Evolutionary conservation across 1,139 yeast genomes (phyloP), one percentile per base, ranked within the genome.

Genomic region (Lodderomyces jiufengensis): DNA sequence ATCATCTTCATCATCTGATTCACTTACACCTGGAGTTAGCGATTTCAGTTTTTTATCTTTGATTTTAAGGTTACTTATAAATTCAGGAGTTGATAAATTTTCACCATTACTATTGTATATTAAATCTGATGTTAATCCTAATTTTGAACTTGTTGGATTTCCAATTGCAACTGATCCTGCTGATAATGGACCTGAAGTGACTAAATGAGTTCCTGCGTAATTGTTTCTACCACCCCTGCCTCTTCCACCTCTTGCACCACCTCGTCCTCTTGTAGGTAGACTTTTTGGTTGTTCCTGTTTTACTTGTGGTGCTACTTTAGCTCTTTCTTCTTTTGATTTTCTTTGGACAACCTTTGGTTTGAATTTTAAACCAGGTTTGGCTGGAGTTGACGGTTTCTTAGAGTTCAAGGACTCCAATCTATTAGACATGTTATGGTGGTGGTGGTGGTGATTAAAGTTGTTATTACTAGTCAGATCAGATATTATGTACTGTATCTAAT

Each of bases 331-430:
- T 48, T 85, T 82, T 14, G 87, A 65, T 54, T 86, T 78, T 58
- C 97, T 69, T 2, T 85, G 86, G 28, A 87, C 95, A 2, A 70
- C 81, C 55, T 87, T 87, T 1, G 96, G 96, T 52, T 80, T 76
- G 59, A 87, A 87, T 57, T 82, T 80, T 36, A 76, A 66, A 21
- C 70, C 67, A 14, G 78, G 76, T 49, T 74, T 78, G 4, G 39
- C 50, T 2, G 50, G 40, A 13, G 47, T 38, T 3, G 49, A 29
- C 3, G 52, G 44, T 10, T 63, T 50, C 44, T 62, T 59, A 29
- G 65, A 50, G 47, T 62, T 66, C 47, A 70, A 58, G 15, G 73
- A 67, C 33, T 69, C 75, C 41, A 70, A 57, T 40, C 75, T 52
- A 47, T 69, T 67, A 24, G 73, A 65, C 74, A 69, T 69, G 31